Conservation (phyloP, 306 rosid species). For the Begonia fuchsioides region DNA sequence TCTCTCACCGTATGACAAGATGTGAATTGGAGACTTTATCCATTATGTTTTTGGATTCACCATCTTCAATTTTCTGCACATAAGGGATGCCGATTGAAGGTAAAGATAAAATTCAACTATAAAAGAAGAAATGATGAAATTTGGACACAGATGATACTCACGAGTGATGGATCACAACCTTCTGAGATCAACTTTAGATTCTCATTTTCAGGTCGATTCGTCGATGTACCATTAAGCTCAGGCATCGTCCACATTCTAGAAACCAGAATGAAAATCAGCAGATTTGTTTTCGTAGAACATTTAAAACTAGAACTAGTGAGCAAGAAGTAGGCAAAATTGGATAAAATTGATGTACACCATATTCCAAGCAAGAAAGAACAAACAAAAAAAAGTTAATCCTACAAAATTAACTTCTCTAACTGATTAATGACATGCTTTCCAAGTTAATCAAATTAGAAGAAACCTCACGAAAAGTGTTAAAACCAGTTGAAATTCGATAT, state of each 20-base stretch:
- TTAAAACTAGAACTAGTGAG: too few relatives aligned
- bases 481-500: background rate
- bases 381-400: background rate
- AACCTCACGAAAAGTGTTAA: constrained; percentile 5
- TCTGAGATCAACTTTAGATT: constrained; percentile 17
- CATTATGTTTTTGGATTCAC: constrained; percentile 21
- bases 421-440: too few relatives aligned
- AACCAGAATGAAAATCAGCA: background rate
- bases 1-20: constrained; percentile 34
- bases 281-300: too few relatives aligned
- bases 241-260: constrained; percentile 35
- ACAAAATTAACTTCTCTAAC: too few relatives aligned
- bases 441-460: background rate
- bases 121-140: background rate
- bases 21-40: constrained; percentile 39
- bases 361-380: background rate
- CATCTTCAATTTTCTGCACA: constrained; percentile 20
- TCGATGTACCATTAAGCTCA: constrained; percentile 22
- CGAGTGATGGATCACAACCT: constrained; percentile 24
- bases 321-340: too few relatives aligned
- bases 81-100: background rate
- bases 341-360: background rate
- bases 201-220: constrained; percentile 17
- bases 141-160: constrained; percentile 14
- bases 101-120: background rate